Conservation (phyloP, 2,329 filamentous ascomycete species). For the Aspergillus ibericus region DNA sequence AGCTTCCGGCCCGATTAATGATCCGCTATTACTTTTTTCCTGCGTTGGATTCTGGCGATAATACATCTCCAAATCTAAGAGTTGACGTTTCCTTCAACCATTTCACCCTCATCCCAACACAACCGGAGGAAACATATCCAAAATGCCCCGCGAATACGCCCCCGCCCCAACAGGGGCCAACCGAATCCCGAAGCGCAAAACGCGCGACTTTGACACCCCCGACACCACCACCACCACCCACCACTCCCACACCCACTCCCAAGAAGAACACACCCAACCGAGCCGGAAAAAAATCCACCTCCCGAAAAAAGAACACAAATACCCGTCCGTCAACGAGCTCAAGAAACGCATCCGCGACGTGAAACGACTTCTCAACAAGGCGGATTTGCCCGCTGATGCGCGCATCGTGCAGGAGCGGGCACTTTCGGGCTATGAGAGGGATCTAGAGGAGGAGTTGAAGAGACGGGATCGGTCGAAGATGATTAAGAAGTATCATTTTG, state of each 20-base stretch:
- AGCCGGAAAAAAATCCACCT: constrained; percentile 29
- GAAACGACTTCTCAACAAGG: constrained; percentile 51
- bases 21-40: constrained; percentile 24
- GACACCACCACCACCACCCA: constrained; percentile 17
- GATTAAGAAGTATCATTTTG: constrained; percentile 64
- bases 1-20: constrained; percentile 30
- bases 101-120: neutral
- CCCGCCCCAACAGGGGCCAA: constrained; percentile 7
- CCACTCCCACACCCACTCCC: neutral
- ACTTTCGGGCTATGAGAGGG: constrained; percentile 56
- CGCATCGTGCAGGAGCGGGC: constrained; percentile 62
- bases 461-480: constrained; percentile 55
- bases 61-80: too few relatives aligned
- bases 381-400: constrained; percentile 55
- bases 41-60: too few relatives aligned
- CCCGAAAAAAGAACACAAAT: constrained; percentile 28
- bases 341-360: constrained; percentile 59
- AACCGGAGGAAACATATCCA: neutral
- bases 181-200: constrained; percentile 28
- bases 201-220: constrained; percentile 7
- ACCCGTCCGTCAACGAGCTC: constrained; percentile 49
- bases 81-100: too few relatives aligned
- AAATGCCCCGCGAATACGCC: constrained; percentile 18
- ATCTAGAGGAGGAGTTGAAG: constrained; percentile 52
- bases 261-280: neutral